Evolutionary conservation across 305 asterid species (phyloP).

Genomic region (Rubia tinctorum): DNA sequence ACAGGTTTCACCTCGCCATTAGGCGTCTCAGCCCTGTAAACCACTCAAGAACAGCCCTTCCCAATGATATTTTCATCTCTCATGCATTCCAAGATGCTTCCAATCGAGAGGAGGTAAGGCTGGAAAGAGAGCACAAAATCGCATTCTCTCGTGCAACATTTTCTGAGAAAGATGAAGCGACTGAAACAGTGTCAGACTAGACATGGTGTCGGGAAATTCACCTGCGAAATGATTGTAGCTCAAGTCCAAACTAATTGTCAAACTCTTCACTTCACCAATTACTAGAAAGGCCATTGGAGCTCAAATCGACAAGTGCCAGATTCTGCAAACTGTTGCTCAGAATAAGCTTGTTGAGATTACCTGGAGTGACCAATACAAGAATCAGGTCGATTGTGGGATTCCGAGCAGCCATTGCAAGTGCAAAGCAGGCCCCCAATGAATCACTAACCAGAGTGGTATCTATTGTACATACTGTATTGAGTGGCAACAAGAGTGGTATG

Average conservation of each 20-base stretch:
- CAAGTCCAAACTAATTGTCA: constrained; percentile 78
- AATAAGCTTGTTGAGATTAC: constrained; percentile 72
- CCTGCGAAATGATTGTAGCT: constrained; percentile 63
- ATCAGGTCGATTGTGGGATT: too few species aligned
- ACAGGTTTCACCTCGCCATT: constrained; percentile 80
- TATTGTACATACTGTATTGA: too few species aligned
- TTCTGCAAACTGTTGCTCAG: constrained; percentile 78
- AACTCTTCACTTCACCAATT: constrained; percentile 61
- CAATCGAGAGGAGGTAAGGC: constrained; percentile 65
- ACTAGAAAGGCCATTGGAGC: constrained; percentile 71
- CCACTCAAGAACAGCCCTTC: constrained; percentile 90
- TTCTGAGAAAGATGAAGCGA: constrained; percentile 78
- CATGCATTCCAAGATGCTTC: constrained; percentile 70
- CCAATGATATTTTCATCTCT: constrained; percentile 79
- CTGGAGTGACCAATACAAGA: too few species aligned
- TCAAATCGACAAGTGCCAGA: constrained; percentile 78
- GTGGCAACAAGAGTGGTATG: too few species aligned
- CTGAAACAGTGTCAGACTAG: constrained; percentile 70
- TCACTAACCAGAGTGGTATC: too few species aligned
- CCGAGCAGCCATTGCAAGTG: too few species aligned
- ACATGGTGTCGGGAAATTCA: constrained; percentile 64
- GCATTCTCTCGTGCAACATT: constrained; percentile 44
- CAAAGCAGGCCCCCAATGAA: too few species aligned
- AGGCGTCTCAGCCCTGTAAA: constrained; percentile 76
- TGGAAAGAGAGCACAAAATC: constrained; percentile 54